Percentiles rank a stretch among this genome's conserved stretches.
These are phyloP conservation scores for Amauroascus verrucosus DNA, from an alignment of 2,329 filamentous ascomycete genomes.

Conservation along the genomic window DNA sequence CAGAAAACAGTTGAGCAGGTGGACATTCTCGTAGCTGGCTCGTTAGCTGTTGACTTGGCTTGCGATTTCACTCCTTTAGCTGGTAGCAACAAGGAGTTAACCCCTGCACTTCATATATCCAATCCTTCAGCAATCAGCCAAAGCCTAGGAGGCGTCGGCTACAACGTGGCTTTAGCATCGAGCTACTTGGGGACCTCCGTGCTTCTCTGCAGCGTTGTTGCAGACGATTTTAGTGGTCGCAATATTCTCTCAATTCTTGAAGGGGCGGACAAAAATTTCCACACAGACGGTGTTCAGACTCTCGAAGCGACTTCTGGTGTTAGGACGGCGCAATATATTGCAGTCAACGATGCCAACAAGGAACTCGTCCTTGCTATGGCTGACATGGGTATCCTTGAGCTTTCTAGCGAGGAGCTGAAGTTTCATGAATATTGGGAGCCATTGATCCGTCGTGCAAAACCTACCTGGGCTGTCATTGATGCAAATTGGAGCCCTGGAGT, in stretches of 20 bases:
- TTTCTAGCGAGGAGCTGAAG: constrained; percentile 31
- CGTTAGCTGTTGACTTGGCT: constrained; percentile 74
- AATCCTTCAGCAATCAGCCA: constrained; percentile 75
- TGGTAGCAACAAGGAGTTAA: constrained; percentile 23
- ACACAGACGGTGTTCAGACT: constrained; percentile 52
- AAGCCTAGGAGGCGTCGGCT: constrained; percentile 79
- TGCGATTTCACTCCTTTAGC: constrained; percentile 60
- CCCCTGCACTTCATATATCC: constrained; percentile 57
- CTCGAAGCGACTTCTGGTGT: constrained; percentile 44
- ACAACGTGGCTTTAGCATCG: constrained; percentile 80
- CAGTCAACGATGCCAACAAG: constrained; percentile 73
- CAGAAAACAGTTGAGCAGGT: constrained; percentile 24
- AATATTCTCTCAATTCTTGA: constrained; percentile 59
- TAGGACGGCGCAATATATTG: constrained; percentile 82
- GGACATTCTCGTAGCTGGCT: constrained; percentile 81
- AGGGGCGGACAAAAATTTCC: constrained; percentile 51
- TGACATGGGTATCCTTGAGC: constrained; percentile 75
- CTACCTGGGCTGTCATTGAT: constrained; percentile 74
- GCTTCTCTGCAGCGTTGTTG: constrained; percentile 68
- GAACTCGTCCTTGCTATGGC: constrained; percentile 88
- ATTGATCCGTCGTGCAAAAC: constrained; percentile 46
- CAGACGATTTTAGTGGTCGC: constrained; percentile 66
- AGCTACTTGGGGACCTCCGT: constrained; percentile 59
- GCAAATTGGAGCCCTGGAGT: constrained; percentile 67
- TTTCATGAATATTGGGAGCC: constrained; percentile 51